Evolutionary conservation across 2,329 filamentous ascomycete genomes (phyloP).

Genomic region (Periconia sp.): DNA sequence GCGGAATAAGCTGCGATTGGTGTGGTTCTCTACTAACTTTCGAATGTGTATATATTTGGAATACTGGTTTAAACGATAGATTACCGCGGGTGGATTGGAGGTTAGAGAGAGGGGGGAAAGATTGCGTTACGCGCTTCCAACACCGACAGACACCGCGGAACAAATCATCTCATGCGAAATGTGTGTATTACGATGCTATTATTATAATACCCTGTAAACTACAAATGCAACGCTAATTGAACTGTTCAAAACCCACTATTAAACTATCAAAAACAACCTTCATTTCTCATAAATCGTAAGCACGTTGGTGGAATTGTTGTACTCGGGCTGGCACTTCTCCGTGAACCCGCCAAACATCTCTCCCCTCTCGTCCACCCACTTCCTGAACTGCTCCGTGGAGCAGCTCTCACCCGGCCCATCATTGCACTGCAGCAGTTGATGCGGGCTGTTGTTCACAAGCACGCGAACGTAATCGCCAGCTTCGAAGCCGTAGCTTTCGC

Average conservation of each 20-base stretch:
- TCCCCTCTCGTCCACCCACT: slow-evolving; percentile 47
- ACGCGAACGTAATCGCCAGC: slow-evolving; percentile 56
- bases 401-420: slow-evolving; percentile 57
- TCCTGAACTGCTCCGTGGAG: slow-evolving; percentile 45
- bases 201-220: neutral
- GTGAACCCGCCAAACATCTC: slow-evolving; percentile 48
- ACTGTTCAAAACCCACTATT: neutral
- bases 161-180: neutral
- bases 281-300: slow-evolving; percentile 34
- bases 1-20: too few relatives aligned
- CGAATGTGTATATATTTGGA: too few relatives aligned
- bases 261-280: slow-evolving; percentile 6
- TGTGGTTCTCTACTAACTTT: too few relatives aligned
- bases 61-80: too few relatives aligned
- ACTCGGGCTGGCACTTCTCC: slow-evolving; percentile 46
- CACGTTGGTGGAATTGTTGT: slow-evolving; percentile 47
- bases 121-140: too few relatives aligned
- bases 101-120: too few relatives aligned
- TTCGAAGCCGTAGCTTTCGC: slow-evolving; percentile 58
- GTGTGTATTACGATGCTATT: too few relatives aligned
- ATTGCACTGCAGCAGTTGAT: slow-evolving; percentile 51
- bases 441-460: slow-evolving; percentile 54
- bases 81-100: too few relatives aligned
- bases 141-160: too few relatives aligned
- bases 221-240: neutral